Evolutionary conservation across 2,329 filamentous ascomycete species (phyloP).

Genomic region (Phoma sp.): DNA sequence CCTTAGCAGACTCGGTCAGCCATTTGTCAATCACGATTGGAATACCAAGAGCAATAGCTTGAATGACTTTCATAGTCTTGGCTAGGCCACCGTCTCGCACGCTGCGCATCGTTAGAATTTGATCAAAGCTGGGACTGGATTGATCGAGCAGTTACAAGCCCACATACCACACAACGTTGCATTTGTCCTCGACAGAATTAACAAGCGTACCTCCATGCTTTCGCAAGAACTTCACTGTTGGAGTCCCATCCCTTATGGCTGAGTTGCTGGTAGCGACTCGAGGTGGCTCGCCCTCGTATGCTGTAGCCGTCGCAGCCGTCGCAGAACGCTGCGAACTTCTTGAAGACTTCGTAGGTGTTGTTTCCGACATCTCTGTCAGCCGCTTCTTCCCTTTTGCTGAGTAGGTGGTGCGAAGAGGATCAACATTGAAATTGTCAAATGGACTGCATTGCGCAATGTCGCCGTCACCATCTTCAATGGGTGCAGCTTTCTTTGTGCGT

Average conservation of each 20-base stretch:
- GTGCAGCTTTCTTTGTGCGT: constrained; percentile 20
- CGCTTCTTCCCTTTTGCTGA: constrained; percentile 23
- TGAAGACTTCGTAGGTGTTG: constrained; percentile 26
- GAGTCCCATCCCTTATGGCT: constrained; percentile 29
- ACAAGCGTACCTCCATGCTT: constrained; percentile 40
- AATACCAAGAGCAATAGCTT: constrained; percentile 53
- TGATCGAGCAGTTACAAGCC: neutral
- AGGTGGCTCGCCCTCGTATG: constrained; percentile 36
- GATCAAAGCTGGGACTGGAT: neutral
- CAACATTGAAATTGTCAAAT: constrained; percentile 14
- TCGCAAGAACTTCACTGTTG: constrained; percentile 45
- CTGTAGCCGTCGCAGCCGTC: constrained; percentile 9
- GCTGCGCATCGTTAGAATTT: constrained; percentile 36
- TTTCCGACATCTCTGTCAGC: constrained; percentile 4
- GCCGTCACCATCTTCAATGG: constrained; percentile 7
- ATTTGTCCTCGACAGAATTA: constrained; percentile 40
- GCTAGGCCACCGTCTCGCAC: constrained; percentile 49
- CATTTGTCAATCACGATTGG: constrained; percentile 57
- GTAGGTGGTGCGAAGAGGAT: constrained; percentile 3
- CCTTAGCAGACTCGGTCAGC: constrained; percentile 50
- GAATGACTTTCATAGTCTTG: constrained; percentile 56
- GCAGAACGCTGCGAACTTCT: constrained; percentile 28
- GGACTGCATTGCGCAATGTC: constrained; percentile 19
- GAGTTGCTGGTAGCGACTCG: constrained; percentile 47
- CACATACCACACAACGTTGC: constrained; percentile 45